These are phyloP conservation scores for Laburnicola sp. DNA, from an alignment of 2,329 filamentous ascomycete species.

Conservation along the genomic window DNA sequence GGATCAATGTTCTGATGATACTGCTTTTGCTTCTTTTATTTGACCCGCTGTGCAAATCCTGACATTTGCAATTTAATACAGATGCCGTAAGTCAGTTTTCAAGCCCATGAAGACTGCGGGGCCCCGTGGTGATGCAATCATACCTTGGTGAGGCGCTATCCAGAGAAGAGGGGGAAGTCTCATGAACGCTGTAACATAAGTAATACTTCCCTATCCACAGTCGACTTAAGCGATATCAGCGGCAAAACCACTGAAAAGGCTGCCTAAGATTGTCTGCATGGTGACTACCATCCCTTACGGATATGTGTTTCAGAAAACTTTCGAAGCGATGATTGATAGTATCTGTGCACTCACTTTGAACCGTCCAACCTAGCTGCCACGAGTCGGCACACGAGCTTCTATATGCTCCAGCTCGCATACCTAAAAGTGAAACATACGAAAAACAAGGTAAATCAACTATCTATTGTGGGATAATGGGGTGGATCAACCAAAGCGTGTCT, in stretches of 20 bases:
- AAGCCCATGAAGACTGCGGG: background rate
- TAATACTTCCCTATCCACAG: constrained; percentile 3
- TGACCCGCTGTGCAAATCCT: no score
- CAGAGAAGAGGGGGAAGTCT: constrained; percentile 4
- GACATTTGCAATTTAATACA: no score
- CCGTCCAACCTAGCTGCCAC: no score
- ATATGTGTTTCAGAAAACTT: background rate
- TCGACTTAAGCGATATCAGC: background rate
- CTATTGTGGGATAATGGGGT: background rate
- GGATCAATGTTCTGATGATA: background rate
- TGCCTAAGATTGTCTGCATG: background rate
- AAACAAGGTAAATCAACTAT: background rate
- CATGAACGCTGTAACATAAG: constrained; percentile 10
- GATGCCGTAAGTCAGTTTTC: background rate
- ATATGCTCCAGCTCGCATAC: no score
- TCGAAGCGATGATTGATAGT: no score
- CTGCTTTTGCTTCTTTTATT: no score
- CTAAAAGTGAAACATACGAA: background rate
- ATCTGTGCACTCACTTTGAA: background rate
- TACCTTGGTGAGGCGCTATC: background rate
- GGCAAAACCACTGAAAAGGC: constrained; percentile 6
- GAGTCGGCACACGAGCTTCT: no score
- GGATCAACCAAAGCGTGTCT: background rate
- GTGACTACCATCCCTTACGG: constrained; percentile 1
- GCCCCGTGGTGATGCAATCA: background rate